A percentile compares a stretch with the other conserved stretches of the same genome.
Evolutionary conservation across 371 early-diverging fungal species (phyloP).

Genomic region (Mortierella polycephala): DNA sequence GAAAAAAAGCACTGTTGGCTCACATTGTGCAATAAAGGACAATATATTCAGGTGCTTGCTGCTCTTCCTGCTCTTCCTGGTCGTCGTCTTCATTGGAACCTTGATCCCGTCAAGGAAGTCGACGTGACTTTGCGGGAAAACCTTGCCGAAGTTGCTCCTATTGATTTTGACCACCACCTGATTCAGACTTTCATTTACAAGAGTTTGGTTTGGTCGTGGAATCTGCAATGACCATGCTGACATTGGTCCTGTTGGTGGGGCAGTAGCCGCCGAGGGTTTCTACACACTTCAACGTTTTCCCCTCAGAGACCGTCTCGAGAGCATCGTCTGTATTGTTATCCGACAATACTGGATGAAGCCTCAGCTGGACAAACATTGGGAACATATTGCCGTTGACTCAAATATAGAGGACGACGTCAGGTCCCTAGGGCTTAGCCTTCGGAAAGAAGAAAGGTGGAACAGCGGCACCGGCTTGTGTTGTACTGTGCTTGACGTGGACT

Average conservation of each 20-base stretch:
- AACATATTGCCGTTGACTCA: constrained; percentile 5
- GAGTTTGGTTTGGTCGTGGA: constrained; percentile 10
- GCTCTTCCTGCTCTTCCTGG: no score
- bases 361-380: constrained; percentile 27
- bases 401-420: constrained; percentile 18
- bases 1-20: no score
- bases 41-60: no score
- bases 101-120: constrained; percentile 18
- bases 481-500: constrained; percentile 8
- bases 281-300: not conserved
- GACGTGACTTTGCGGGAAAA: constrained; percentile 6
- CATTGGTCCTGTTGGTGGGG: constrained; percentile 13
- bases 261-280: constrained; percentile 7
- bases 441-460: constrained; percentile 25
- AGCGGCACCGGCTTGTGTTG: not conserved
- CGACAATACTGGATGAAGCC: constrained; percentile 9
- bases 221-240: constrained; percentile 25
- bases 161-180: constrained; percentile 3
- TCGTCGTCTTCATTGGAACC: constrained; percentile 4
- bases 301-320: constrained; percentile 10
- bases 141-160: constrained; percentile 2
- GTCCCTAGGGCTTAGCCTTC: constrained; percentile 11
- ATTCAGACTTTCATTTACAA: not conserved
- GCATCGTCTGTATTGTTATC: not conserved
- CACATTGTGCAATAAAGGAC: no score